Evolutionary conservation across 306 rosid genomes (phyloP).

Genomic region (Pyrus communis): DNA sequence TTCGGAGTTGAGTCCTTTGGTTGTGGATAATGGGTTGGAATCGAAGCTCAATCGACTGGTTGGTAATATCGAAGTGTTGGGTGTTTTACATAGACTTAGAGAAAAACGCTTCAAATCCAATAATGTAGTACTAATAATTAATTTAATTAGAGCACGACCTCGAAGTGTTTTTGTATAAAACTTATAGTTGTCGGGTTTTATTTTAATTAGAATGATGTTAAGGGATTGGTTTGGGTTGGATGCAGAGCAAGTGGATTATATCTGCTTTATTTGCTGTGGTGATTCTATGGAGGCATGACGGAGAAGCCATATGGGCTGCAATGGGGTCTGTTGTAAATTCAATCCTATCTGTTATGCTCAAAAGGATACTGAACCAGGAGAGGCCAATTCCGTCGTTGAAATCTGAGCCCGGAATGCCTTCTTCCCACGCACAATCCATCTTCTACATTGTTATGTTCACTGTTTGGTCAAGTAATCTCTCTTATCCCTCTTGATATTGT

Average conservation of each 20-base stretch:
- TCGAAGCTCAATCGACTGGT: slow-evolving; percentile 61
- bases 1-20: slow-evolving; percentile 14
- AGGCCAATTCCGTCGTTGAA: slow-evolving; percentile 53
- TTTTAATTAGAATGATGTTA: not conserved
- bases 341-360: slow-evolving; percentile 43
- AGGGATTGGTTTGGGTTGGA: slow-evolving; percentile 9
- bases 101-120: not conserved
- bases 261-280: slow-evolving; percentile 43
- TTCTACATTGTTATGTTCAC: slow-evolving; percentile 47
- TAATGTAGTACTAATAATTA: not conserved
- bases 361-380: slow-evolving; percentile 69
- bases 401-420: slow-evolving; percentile 97
- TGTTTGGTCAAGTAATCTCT: slow-evolving; percentile 56
- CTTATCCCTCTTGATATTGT: not conserved
- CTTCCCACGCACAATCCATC: slow-evolving; percentile 78
- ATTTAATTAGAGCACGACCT: not conserved
- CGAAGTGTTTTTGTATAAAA: not conserved
- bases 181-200: not conserved
- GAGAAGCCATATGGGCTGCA: slow-evolving; percentile 64
- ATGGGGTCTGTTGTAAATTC: slow-evolving; percentile 64
- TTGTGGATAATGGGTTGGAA: slow-evolving; percentile 29
- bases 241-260: slow-evolving; percentile 93
- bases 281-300: slow-evolving; percentile 78
- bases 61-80: slow-evolving; percentile 9
- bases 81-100: not conserved